Evolutionary conservation across 73 alveolate species (phyloP).

Genomic region (Stentor coeruleus): DNA sequence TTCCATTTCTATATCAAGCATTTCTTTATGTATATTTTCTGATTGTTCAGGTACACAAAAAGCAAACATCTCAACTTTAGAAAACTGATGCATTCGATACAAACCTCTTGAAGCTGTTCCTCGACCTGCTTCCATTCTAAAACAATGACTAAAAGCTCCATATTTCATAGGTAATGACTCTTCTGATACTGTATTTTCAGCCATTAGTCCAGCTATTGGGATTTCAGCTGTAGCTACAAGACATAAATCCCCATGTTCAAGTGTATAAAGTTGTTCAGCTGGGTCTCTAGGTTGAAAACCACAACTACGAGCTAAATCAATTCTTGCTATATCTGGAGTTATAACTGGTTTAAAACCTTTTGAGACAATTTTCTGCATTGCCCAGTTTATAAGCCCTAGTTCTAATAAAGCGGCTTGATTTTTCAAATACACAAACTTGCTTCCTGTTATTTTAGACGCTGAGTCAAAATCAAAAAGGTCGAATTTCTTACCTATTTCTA

Average conservation of each 20-base stretch:
- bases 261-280: slow-evolving; percentile 53
- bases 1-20: slow-evolving; percentile 54
- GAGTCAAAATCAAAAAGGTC: slow-evolving; percentile 72
- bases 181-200: slow-evolving; percentile 38
- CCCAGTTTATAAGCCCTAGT: slow-evolving; percentile 71
- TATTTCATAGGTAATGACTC: slow-evolving; percentile 60
- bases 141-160: slow-evolving; percentile 76
- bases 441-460: slow-evolving; percentile 60
- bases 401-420: slow-evolving; percentile 82
- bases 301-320: slow-evolving; percentile 67
- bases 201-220: slow-evolving; percentile 73
- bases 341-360: slow-evolving; percentile 66
- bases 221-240: slow-evolving; percentile 80
- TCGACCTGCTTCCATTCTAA: slow-evolving; percentile 79
- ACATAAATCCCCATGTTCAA: slow-evolving; percentile 46
- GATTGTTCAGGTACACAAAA: slow-evolving; percentile 49
- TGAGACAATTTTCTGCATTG: slow-evolving; percentile 43
- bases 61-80: slow-evolving; percentile 79
- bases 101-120: slow-evolving; percentile 59
- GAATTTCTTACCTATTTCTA: slow-evolving; percentile 62
- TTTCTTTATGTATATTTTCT: slow-evolving; percentile 73
- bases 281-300: slow-evolving; percentile 87
- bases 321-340: slow-evolving; percentile 77
- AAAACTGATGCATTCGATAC: slow-evolving; percentile 78
- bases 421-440: slow-evolving; percentile 58